Evolutionary conservation across 73 alveolate genomes (phyloP).

Genomic region (Tetrahymena thermophila): DNA sequence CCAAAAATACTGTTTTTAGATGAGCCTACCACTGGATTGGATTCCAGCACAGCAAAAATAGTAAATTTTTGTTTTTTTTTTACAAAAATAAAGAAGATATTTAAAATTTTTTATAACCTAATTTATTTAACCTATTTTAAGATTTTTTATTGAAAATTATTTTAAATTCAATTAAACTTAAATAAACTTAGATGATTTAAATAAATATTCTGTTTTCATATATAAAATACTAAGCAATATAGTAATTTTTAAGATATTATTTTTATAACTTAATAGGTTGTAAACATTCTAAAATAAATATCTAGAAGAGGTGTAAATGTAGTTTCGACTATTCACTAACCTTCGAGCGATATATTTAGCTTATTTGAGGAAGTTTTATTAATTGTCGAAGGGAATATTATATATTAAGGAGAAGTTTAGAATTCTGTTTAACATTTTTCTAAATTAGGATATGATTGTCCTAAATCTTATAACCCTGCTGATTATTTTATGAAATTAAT

Average conservation of each 20-base stretch:
- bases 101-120: too few relatives aligned
- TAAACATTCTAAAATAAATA: conserved; percentile 11
- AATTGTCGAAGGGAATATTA: conserved; percentile 62
- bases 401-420: conserved; percentile 62
- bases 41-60: conserved; percentile 6
- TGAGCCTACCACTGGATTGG: conserved; percentile 38
- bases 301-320: conserved; percentile 65
- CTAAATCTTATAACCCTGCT: conserved; percentile 68
- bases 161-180: too few relatives aligned
- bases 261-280: neutral
- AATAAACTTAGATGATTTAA: too few relatives aligned
- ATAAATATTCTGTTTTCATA: too few relatives aligned
- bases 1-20: conserved; percentile 26
- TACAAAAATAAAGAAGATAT: too few relatives aligned
- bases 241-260: neutral
- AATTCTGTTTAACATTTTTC: conserved; percentile 55
- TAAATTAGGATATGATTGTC: conserved; percentile 58
- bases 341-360: conserved; percentile 61
- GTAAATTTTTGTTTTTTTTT: neutral
- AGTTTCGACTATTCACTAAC: conserved; percentile 82
- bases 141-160: neutral
- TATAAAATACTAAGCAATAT: too few relatives aligned
- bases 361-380: conserved; percentile 62
- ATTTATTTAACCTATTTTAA: too few relatives aligned
- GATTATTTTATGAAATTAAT: conserved; percentile 53